Percentiles rank a stretch among this genome's conserved stretches.
phyloP scores from a whole-genome alignment of 805 yeast genomes.

The Nakazawaea sp. region DNA sequence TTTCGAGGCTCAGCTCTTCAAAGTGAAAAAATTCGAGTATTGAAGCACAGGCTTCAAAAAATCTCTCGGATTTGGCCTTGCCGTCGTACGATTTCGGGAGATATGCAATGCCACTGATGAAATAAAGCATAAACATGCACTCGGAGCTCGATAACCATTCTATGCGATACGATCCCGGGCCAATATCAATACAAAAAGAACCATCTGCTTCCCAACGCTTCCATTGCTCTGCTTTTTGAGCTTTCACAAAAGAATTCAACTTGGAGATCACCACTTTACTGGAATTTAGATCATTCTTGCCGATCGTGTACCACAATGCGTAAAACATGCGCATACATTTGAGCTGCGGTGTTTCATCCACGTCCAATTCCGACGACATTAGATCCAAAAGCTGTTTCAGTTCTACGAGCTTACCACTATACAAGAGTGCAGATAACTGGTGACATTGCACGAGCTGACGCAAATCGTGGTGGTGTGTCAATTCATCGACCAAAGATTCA shows the following conservation, averaged over 20 bases:
- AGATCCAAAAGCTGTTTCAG: not conserved
- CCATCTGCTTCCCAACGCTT: constrained; percentile 27
- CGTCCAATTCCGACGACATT: not conserved
- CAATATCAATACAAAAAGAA: constrained; percentile 9
- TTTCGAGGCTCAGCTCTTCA: constrained; percentile 14
- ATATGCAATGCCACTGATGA: constrained; percentile 34
- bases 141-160: constrained; percentile 38
- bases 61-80: constrained; percentile 25
- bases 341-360: constrained; percentile 23
- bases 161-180: constrained; percentile 11
- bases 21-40: constrained; percentile 12
- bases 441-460: not conserved
- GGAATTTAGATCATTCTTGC: constrained; percentile 19
- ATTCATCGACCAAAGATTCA: constrained; percentile 10
- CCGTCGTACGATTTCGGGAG: constrained; percentile 29
- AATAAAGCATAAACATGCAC: constrained; percentile 32
- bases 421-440: too few relatives aligned
- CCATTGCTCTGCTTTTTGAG: constrained; percentile 19
- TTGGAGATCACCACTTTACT: constrained; percentile 20
- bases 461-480: not conserved
- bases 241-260: constrained; percentile 19
- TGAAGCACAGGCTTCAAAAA: constrained; percentile 29
- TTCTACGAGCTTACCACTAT: not conserved
- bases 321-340: constrained; percentile 24
- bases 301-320: constrained; percentile 21